Evolutionary conservation across 345 rosid species (phyloP), one percentile per base, ranked within the genome.

Genomic region (Clarkia xantiana): DNA sequence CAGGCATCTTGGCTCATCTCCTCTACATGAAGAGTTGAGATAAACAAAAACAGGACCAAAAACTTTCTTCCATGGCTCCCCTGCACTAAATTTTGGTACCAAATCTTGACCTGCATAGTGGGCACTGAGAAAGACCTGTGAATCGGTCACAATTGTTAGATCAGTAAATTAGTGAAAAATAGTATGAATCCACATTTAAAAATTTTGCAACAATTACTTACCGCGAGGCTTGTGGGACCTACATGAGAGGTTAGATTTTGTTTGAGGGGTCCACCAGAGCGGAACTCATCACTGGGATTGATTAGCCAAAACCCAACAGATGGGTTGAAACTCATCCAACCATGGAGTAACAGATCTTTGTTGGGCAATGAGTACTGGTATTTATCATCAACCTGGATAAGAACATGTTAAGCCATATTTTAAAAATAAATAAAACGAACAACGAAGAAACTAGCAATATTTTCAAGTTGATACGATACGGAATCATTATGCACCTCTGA

Each of bases 291-390:
- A 60, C 96, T 91, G 23, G 96, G 93, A 3, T 82, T 84, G 58
- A 91, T 91, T 74, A 81, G 93, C 98, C 96, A 91, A 63, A 86
- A 91, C 19, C 98, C 98, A 6, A 91, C 76, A 6, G 94, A 79
- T 14, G 96, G 96, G 13, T 71, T 70, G 14, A 65, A 66, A 63
- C 83, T 74, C 61, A 91, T 75, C 98, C 98, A 91, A 47, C 98
- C 98, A 80, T 91, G 98, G 52, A 86, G 90, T 15, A 63, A 57
- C 43, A 77, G 60, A 63, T 91, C 80, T 66, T 76, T 78, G 71
- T 86, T 86, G 63, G 84, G 93, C 52, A 82, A 71, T 3, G 98
- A 84, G 65, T 91, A 91, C 61, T 86, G 90, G 67, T 91, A 91
- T 52, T 91, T 91, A 70, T 91, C 98, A 69, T 86, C 96, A 60